Base-by-base conservation (phyloP, 2,329 filamentous ascomycete genomes). In the Sporothrix inflata region DNA sequence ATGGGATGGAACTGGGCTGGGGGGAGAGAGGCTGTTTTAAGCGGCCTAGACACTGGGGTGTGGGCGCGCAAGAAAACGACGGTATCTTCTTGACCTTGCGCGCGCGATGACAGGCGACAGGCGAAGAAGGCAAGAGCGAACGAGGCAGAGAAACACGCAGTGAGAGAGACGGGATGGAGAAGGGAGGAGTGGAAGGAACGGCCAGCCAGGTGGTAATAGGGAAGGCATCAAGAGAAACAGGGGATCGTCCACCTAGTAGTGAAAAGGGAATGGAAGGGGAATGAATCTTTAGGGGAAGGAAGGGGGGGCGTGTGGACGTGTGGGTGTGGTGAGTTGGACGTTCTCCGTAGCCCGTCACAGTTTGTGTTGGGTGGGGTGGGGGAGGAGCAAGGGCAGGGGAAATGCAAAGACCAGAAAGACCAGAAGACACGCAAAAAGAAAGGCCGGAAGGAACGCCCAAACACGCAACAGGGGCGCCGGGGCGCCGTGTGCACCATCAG, bases 21-120 rank as follows among this genome's bases (percentile, higher is more conserved):
- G 21, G n/a, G 71, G 69, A 38, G 45, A 40, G 34, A 55, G 57
- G 51, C 68, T 73, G 73, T 73, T 69, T 73, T 73, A 73, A 72
- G 74, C 71, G 74, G 71, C 74, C 53, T 24, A 55, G 69, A 51
- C 71, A 42, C 30, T 55, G 42, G 45, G 55, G 55, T 27, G 51
- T 45, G 66, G 38, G 34, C 49, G 27, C 34, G n/a, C 38, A 57
- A n/a, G 30, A 27, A 67, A n/a, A 63, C 57, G 60, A 12, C 60
- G 38, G 60, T 65, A 27, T 24, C 60, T 45, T 40, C 21, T 45
- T 42, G n/a, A 12, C 38, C 21, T 45, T 65, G n/a, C 60, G 38
- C 60, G 38, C 38, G 38, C 38, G 60, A 65, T 27, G 40, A 45
- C 60, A 65, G 60, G 60, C 60, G 21, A 65, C 60, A 45, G n/a